Evolutionary conservation across 192 early-diverging fungal species (phyloP).

Genomic region (Mortierella alpina): DNA sequence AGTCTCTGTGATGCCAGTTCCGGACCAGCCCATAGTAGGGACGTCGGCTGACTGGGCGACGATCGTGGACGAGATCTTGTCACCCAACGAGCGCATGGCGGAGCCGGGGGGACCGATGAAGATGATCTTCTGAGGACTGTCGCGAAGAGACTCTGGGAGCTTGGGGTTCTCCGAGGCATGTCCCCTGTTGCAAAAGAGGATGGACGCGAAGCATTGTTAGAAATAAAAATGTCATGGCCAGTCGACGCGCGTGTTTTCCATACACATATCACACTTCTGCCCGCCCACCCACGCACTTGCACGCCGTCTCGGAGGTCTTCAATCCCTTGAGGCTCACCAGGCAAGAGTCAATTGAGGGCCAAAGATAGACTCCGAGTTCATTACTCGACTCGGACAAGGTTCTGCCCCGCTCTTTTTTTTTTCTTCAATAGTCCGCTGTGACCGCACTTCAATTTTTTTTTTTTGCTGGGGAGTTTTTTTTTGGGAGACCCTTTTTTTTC

Average conservation of each 20-base stretch:
- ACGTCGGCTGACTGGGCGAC: constrained; percentile 97
- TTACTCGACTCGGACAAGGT: too few relatives aligned
- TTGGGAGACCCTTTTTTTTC: neutral
- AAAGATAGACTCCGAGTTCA: too few relatives aligned
- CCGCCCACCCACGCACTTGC: too few relatives aligned
- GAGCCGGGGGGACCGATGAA: constrained; percentile 98
- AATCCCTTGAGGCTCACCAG: too few relatives aligned
- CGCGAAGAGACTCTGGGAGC: constrained; percentile 90
- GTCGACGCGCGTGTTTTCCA: neutral
- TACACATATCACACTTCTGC: too few relatives aligned
- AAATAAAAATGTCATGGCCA: too few relatives aligned
- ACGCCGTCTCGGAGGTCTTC: too few relatives aligned
- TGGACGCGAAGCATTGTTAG: neutral
- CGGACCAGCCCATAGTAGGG: constrained; percentile 96
- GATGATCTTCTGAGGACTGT: constrained; percentile 82
- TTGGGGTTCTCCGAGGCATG: constrained; percentile 98
- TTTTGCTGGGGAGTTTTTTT: constrained; percentile 10
- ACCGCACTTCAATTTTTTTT: neutral
- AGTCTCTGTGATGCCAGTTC: constrained; percentile 84
- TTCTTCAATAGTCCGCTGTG: neutral
- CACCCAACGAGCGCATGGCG: constrained; percentile 98
- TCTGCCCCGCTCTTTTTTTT: too few relatives aligned
- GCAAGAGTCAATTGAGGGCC: too few relatives aligned
- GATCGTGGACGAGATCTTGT: constrained; percentile 99
- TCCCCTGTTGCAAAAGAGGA: constrained; percentile 68